Conservation (phyloP, 129 eudicot genomes). For the Arctium lappa region DNA sequence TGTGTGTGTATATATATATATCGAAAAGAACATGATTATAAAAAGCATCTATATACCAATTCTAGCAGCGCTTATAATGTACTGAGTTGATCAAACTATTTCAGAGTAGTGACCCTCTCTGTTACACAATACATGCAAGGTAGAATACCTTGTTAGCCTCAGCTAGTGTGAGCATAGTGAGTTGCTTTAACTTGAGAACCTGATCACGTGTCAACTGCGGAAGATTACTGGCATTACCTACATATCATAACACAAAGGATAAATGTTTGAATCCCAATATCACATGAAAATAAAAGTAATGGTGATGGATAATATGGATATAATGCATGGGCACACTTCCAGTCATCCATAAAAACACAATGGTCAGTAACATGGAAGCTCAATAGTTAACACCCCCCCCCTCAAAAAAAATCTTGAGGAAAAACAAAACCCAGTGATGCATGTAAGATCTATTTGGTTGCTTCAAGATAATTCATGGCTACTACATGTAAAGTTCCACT, state of each 20-base stretch:
- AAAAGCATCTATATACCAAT: background rate
- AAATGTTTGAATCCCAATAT: background rate
- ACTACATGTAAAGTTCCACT: background rate
- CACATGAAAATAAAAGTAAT: background rate
- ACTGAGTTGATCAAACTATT: slow-evolving; percentile 7
- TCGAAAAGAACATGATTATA: background rate
- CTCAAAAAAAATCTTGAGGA: background rate
- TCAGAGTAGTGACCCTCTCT: background rate
- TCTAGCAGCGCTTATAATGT: slow-evolving; percentile 4
- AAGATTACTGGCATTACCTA: slow-evolving; percentile 60
- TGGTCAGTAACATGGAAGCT: background rate
- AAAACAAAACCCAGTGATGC: background rate
- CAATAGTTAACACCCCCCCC: background rate
- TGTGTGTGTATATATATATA: background rate
- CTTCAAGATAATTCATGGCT: background rate
- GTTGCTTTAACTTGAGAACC: slow-evolving; percentile 89
- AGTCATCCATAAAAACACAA: background rate
- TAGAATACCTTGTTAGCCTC: slow-evolving; percentile 75
- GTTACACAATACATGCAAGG: background rate
- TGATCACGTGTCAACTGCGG: slow-evolving; percentile 80
- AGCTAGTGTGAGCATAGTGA: slow-evolving; percentile 82
- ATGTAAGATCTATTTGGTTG: background rate
- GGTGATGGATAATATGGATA: background rate
- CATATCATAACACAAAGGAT: slow-evolving; percentile 15
- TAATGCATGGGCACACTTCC: background rate